Conservation (phyloP, 2,329 filamentous ascomycete species). For the Aspergillus luchuensis region DNA sequence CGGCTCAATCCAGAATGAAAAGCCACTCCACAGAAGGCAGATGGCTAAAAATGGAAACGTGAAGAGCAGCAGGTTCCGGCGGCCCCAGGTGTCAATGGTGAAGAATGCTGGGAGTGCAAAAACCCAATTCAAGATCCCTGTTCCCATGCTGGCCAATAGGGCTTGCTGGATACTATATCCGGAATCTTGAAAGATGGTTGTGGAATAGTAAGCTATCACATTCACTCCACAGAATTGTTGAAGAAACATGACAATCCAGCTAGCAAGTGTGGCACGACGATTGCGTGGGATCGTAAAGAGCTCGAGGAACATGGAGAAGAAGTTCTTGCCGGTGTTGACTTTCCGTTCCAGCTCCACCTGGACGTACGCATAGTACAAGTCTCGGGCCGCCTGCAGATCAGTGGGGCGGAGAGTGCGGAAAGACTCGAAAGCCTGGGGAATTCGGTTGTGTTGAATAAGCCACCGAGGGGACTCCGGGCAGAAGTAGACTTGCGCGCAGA, state of each 20-base stretch:
- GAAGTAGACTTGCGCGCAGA: conserved; percentile 63
- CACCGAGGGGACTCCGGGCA: conserved; percentile 60
- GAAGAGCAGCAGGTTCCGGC: conserved; percentile 62
- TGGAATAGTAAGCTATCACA: conserved; percentile 63
- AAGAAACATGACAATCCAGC: conserved; percentile 67
- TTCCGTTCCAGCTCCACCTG: conserved; percentile 64
- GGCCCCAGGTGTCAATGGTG: conserved; percentile 67
- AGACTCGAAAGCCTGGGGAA: conserved; percentile 51
- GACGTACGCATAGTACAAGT: conserved; percentile 59
- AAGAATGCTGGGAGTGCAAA: conserved; percentile 66
- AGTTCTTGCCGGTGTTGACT: conserved; percentile 52
- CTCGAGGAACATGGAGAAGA: conserved; percentile 58
- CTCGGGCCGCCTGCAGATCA: conserved; percentile 57
- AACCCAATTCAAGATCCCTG: conserved; percentile 66
- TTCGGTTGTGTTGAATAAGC: conserved; percentile 52
- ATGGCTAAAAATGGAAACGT: conserved; percentile 64
- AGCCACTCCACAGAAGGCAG: conserved; percentile 48
- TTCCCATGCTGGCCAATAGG: conserved; percentile 63
- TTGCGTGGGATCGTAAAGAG: conserved; percentile 65
- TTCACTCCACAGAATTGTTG: conserved; percentile 62
- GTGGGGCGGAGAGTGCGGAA: conserved; percentile 52
- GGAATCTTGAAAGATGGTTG: conserved; percentile 61
- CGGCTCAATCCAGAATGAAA: conserved; percentile 53
- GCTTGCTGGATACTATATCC: conserved; percentile 56
- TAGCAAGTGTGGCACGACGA: conserved; percentile 59